phyloP scores from a whole-genome alignment of 2,329 filamentous ascomycete species.

The Xylariaceae sp. region DNA sequence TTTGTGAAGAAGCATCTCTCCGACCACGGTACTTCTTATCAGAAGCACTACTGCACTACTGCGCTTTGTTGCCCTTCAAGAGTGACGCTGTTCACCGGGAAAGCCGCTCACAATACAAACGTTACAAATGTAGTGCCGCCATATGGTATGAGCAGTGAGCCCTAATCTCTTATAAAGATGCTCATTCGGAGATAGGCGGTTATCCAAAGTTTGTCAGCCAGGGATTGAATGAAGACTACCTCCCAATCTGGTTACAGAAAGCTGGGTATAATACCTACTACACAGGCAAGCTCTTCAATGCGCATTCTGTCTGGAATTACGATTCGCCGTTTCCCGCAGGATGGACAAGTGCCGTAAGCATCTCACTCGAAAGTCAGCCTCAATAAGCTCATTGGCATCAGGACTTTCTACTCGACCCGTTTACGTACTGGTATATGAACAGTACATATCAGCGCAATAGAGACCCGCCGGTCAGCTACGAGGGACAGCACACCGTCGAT shows the following conservation, averaged over 20 bases:
- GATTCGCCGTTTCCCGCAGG: slow-evolving; percentile 53
- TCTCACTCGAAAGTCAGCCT: not conserved
- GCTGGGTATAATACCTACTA: slow-evolving; percentile 70
- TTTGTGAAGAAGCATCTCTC: slow-evolving; percentile 52
- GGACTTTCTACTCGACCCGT: slow-evolving; percentile 55
- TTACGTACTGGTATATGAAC: slow-evolving; percentile 62
- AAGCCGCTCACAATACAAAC: slow-evolving; percentile 66
- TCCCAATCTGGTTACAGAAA: slow-evolving; percentile 67
- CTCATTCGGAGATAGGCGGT: slow-evolving; percentile 37
- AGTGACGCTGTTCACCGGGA: slow-evolving; percentile 62
- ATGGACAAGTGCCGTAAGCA: slow-evolving; percentile 49
- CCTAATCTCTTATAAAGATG: slow-evolving; percentile 26
- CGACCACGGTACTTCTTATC: slow-evolving; percentile 55
- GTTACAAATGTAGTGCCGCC: slow-evolving; percentile 56
- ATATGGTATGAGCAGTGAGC: slow-evolving; percentile 53
- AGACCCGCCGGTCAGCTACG: slow-evolving; percentile 50
- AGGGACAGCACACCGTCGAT: slow-evolving; percentile 53
- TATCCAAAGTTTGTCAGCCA: slow-evolving; percentile 64
- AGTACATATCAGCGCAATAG: slow-evolving; percentile 55
- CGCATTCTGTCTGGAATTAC: slow-evolving; percentile 59
- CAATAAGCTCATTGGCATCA: slow-evolving; percentile 4
- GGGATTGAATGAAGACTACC: slow-evolving; percentile 63
- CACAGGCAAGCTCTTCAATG: slow-evolving; percentile 69
- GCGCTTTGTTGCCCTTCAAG: slow-evolving; percentile 65
- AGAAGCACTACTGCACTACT: slow-evolving; percentile 63